Evolutionary conservation across 2,329 filamentous ascomycete genomes (phyloP), one percentile per base, ranked within the genome.

Genomic region (Apiospora hydei): DNA sequence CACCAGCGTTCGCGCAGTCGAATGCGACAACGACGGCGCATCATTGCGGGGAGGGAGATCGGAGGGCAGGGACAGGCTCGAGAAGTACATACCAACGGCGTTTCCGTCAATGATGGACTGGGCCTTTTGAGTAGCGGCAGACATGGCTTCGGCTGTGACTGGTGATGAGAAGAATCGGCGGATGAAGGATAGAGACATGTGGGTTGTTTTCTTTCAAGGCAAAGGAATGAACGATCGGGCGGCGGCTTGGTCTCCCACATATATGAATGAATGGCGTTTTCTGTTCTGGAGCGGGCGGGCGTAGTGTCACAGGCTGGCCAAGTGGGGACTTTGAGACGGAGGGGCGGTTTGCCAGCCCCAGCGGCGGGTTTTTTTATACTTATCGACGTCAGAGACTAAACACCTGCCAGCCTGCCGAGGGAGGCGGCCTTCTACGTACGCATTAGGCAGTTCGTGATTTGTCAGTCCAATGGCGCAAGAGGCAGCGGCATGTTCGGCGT

Each of bases 81-180:
- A 21, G 38, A 30, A 14, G 5, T n/a, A 85, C 91, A 71, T 87
- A 94, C 92, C 92, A 83, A 98, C 95, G 78, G 90, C 85, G 86
- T 98, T 96, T 81, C 95, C 91, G 84, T 96, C 90, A 83, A 98
- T 98, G 85, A 98, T 91, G 80, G 87, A 83, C 84, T 98, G 91
- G 74, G 93, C 94, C 85, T 97, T 97, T 75, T 89, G 88, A 85
- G 93, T 94, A 80, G 94, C 93, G 81, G 93, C 90, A 80, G 94
- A 91, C 93, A 97, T 97, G 79, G 85, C 89, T 84, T 89, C 87
- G 77, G 92, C 87, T 82, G 88, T 86, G 81, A 85, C 82, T 47
- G 66, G 41, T 68, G 66, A 44, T 51, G 71, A 69, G 83, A 97
- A 96, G 81, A 97, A 87, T 81, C 89, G 88, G 80, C 91, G 89